A percentile compares a stretch with the other conserved stretches of the same genome.
Evolutionary conservation across 192 early-diverging fungal genomes (phyloP).

Genomic region (Coemansia sp.): DNA sequence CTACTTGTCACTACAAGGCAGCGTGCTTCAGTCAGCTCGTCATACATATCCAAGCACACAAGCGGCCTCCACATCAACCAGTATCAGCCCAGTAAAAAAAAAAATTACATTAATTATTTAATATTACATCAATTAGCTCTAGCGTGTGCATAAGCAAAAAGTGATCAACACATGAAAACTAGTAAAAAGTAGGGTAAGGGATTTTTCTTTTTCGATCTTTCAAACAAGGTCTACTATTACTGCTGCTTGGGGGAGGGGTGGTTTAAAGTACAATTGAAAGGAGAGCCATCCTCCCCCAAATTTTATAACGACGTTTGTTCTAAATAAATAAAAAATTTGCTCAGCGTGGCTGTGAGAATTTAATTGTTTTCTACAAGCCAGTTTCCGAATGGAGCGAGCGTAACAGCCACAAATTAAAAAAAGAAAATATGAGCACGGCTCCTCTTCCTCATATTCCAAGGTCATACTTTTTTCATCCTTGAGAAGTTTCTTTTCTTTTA

Average conservation of each 20-base stretch:
- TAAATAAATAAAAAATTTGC: no score
- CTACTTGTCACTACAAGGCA: constrained; percentile 19
- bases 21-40: constrained; percentile 20
- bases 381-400: not conserved
- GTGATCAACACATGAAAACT: not conserved
- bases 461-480: not conserved
- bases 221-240: no score
- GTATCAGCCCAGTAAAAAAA: not conserved
- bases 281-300: no score
- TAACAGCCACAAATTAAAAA: not conserved
- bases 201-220: no score
- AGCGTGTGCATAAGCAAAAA: not conserved
- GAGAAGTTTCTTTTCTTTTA: not conserved
- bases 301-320: no score
- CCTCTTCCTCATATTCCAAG: no score
- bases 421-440: no score
- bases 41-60: constrained; percentile 25
- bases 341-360: not conserved
- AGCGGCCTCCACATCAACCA: not conserved
- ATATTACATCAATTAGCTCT: not conserved
- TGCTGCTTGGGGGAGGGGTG: no score
- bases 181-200: no score
- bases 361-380: not conserved
- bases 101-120: not conserved
- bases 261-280: not conserved